A percentile compares a stretch with the other conserved stretches of the same genome.
phyloP scores from a whole-genome alignment of 2,329 filamentous ascomycete species.

The Paramyrothecium roridum region DNA sequence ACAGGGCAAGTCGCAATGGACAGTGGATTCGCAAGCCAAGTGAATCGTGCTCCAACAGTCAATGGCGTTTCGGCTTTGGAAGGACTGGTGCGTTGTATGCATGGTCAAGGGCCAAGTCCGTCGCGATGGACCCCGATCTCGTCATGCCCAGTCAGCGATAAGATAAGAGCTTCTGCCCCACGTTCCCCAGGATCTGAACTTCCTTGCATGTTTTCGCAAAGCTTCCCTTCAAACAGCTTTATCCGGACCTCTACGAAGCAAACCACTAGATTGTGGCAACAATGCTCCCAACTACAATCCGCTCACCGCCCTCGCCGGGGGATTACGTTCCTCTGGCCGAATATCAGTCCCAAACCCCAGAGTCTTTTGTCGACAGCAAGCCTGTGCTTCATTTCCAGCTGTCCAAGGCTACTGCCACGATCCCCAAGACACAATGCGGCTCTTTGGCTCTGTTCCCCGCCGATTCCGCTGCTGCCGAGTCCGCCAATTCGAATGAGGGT shows the following conservation, averaged over 20 bases:
- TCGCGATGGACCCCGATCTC: no score
- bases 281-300: conserved; percentile 53
- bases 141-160: conserved; percentile 15
- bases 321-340: conserved; percentile 65
- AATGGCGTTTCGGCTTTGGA: no score
- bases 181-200: conserved; percentile 3
- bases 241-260: conserved; percentile 16
- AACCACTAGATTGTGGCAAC: conserved; percentile 1
- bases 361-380: conserved; percentile 68
- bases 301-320: conserved; percentile 49
- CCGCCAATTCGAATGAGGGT: conserved; percentile 22
- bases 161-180: conserved; percentile 13
- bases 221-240: conserved; percentile 4
- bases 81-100: no score
- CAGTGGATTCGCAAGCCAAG: conserved; percentile 5
- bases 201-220: background rate
- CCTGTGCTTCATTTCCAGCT: conserved; percentile 67
- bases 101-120: no score
- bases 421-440: conserved; percentile 51
- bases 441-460: conserved; percentile 51
- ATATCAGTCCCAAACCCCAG: conserved; percentile 70
- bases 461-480: conserved; percentile 27
- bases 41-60: conserved; percentile 3
- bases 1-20: conserved; percentile 3
- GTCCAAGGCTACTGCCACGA: conserved; percentile 52